phyloP scores from a whole-genome alignment of 2,329 filamentous ascomycete genomes.

The Penicillium sp. region DNA sequence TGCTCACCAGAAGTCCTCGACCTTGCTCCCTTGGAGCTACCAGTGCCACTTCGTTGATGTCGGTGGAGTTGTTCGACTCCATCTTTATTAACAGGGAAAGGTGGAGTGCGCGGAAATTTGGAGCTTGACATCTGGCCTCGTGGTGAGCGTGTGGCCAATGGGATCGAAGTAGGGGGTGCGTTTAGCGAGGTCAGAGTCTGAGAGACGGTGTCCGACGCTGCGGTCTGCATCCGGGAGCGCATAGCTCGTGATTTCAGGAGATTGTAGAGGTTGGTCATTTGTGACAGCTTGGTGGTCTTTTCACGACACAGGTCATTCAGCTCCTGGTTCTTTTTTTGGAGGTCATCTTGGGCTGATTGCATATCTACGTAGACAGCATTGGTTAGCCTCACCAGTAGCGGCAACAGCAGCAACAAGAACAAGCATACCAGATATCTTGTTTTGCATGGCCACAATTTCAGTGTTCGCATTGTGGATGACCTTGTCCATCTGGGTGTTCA shows the following conservation, averaged over 20 bases:
- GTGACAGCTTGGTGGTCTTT: conserved; percentile 68
- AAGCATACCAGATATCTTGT: conserved; percentile 61
- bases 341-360: conserved; percentile 61
- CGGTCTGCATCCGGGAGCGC: conserved; percentile 55
- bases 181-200: conserved; percentile 41
- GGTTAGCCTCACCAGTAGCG: neutral
- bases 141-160: neutral
- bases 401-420: conserved; percentile 18
- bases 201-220: conserved; percentile 56
- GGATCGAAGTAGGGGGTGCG: conserved; percentile 6
- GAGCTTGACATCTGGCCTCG: conserved; percentile 2
- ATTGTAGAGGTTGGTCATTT: conserved; percentile 65
- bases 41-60: conserved; percentile 43
- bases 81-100: conserved; percentile 25
- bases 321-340: conserved; percentile 72
- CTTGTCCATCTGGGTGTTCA: conserved; percentile 70
- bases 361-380: conserved; percentile 47
- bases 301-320: conserved; percentile 66
- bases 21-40: conserved; percentile 32
- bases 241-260: conserved; percentile 58
- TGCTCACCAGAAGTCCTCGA: conserved; percentile 23
- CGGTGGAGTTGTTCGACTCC: conserved; percentile 41
- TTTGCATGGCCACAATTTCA: conserved; percentile 67
- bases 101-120: conserved; percentile 28
- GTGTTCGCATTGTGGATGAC: conserved; percentile 73